Base-by-base conservation (phyloP, 768 basidiomycete genomes). In the Lactarius pseudohatsudake region DNA sequence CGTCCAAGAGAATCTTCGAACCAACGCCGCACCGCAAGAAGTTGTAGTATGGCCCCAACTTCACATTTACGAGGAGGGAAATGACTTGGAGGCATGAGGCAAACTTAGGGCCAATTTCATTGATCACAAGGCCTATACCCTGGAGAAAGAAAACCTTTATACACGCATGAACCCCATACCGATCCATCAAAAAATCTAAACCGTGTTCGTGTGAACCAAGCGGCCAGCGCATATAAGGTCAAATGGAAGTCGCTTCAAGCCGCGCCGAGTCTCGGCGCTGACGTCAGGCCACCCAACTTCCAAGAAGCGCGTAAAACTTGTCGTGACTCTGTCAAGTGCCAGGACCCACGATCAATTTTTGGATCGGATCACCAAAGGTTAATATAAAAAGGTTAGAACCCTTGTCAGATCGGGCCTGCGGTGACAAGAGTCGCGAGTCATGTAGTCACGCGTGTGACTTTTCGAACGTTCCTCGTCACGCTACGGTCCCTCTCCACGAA, bases 341-440 rank as follows among this genome's bases (percentile, higher is more conserved):
- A 59, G 62, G 66, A 67, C 66, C 57, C 62, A 67, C 66, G 66
- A 67, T 67, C 66, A 67, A 64, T 64, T 67, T 67, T 67, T 59
- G 66, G 66, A 67, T 67, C 66, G 62, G 62, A 67, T 67, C 66
- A 64, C 66, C 66, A 64, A 67, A 64, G 66, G 65, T 57, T 66
- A 66, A 66, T 66, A 63, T 67, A 64, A 67, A 67, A 67, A 66
- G 50, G 62, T 67, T 47, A 59, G 62, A 47, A 53, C 30, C 40
- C 61, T 40, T 54, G 65, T 67, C 58, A 55, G 62, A 63, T 59
- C 57, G 58, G 59, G 40, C 28, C n/a, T 41, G 34, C 41, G 28
- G 60, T 45, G 28, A 50, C 41, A 34, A 53, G 47, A 55, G 54
- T 30, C 16, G 64, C 57, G 41, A 10, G 41, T 45, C 34, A 68